Conservation (phyloP, 164 flowering plant genomes). For the Piper betle region DNA sequence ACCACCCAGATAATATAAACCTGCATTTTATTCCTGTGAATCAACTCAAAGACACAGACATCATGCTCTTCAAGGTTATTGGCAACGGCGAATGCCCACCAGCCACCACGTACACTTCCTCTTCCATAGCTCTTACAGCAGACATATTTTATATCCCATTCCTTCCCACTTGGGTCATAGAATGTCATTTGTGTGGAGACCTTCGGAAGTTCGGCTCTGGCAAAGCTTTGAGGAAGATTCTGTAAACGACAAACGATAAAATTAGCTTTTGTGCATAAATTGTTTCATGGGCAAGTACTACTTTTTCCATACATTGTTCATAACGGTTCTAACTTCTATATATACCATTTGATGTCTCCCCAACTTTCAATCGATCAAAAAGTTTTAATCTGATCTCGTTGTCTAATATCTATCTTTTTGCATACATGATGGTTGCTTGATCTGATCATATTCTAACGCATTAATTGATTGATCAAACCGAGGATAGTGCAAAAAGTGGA, state of each 20-base stretch:
- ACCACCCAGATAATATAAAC: constrained; percentile 19
- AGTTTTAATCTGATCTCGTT: too few species aligned
- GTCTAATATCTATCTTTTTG: too few species aligned
- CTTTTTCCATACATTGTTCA: too few species aligned
- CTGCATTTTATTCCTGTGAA: constrained; percentile 1
- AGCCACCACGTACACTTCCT: constrained; percentile 7
- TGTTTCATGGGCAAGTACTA: too few species aligned
- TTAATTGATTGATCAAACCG: too few species aligned
- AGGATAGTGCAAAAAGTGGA: not conserved
- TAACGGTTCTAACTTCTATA: too few species aligned
- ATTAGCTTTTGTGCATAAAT: too few species aligned
- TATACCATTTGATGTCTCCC: too few species aligned
- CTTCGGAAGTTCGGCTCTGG: not conserved
- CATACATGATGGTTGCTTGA: too few species aligned
- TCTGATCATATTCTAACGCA: too few species aligned
- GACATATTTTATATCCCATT: constrained; percentile 6
- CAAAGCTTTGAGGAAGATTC: constrained; percentile 1
- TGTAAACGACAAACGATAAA: not conserved
- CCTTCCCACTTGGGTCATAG: constrained; percentile 9
- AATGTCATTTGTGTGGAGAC: not conserved
- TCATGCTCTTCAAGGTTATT: constrained; percentile 12
- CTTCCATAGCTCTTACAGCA: not conserved
- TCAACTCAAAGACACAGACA: constrained; percentile 13
- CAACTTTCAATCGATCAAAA: too few species aligned
- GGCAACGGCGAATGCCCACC: constrained; percentile 1